Percentiles rank a stretch among this genome's conserved stretches.
These are phyloP conservation scores for Filosporella fistucella DNA, from an alignment of 495 filamentous ascomycete species.

Conservation along the genomic window DNA sequence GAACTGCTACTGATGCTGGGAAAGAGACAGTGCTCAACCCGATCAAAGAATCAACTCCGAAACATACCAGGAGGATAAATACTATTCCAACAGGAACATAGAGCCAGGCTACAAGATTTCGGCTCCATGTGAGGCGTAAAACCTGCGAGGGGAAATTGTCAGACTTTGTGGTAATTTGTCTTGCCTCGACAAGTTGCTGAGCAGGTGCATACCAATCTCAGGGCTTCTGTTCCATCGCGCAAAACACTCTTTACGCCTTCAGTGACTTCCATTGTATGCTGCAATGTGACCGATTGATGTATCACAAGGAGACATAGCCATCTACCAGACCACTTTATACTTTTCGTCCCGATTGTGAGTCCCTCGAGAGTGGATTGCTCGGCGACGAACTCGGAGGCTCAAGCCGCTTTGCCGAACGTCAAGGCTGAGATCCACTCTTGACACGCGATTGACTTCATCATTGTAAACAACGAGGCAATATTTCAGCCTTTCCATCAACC, in stretches of 20 bases:
- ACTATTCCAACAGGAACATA: slow-evolving; percentile 42
- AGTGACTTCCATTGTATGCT: no score
- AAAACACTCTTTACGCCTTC: no score
- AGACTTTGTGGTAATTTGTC: no score
- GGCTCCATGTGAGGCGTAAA: slow-evolving; percentile 26
- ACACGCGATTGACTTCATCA: no score
- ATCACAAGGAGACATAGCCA: no score
- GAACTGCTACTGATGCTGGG: slow-evolving; percentile 46
- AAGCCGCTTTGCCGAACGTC: no score
- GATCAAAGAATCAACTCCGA: slow-evolving; percentile 45
- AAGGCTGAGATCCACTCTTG: neutral
- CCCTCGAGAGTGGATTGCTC: no score
- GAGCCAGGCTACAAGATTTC: slow-evolving; percentile 40
- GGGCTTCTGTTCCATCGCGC: slow-evolving; percentile 12
- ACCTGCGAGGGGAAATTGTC: slow-evolving; percentile 15
- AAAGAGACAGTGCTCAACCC: slow-evolving; percentile 42
- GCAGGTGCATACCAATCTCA: slow-evolving; percentile 16
- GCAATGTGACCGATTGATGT: no score
- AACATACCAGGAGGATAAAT: slow-evolving; percentile 42
- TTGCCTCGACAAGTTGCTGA: neutral
- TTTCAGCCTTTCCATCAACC: slow-evolving; percentile 4
- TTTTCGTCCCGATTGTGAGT: no score
- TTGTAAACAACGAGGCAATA: slow-evolving; percentile 17
- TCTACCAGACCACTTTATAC: no score
- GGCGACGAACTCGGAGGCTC: no score